Conservation (phyloP, 2,329 filamentous ascomycete genomes). For the Penicillium crustosum region DNA sequence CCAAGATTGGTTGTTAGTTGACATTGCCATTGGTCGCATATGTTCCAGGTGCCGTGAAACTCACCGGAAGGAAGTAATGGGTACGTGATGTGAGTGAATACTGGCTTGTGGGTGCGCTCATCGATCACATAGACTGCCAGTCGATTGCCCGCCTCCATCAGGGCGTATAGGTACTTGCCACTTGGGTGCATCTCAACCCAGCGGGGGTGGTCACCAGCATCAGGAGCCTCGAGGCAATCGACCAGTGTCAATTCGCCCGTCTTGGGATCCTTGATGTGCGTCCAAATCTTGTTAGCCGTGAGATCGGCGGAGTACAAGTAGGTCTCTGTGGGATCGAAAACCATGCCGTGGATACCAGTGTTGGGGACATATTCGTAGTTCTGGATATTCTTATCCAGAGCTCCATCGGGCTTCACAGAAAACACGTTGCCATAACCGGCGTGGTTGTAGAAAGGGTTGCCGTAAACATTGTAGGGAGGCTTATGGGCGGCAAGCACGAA, state of each 20-base stretch:
- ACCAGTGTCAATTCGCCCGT: constrained; percentile 66
- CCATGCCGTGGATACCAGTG: constrained; percentile 52
- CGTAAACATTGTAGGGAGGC: constrained; percentile 79
- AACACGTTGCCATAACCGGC: constrained; percentile 76
- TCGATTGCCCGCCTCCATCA: constrained; percentile 88
- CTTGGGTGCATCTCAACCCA: constrained; percentile 84
- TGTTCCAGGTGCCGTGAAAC: constrained; percentile 1
- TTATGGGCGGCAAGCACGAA: constrained; percentile 79
- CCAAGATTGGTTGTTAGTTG: constrained; percentile 11
- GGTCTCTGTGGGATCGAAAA: constrained; percentile 46
- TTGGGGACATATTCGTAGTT: constrained; percentile 47
- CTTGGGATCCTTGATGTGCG: constrained; percentile 67
- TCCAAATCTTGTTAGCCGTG: constrained; percentile 64
- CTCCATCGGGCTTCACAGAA: constrained; percentile 45
- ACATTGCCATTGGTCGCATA: neutral
- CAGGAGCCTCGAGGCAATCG: constrained; percentile 70
- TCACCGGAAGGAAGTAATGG: constrained; percentile 77
- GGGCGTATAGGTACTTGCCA: constrained; percentile 75
- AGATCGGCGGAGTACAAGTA: constrained; percentile 53
- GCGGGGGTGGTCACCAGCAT: constrained; percentile 72
- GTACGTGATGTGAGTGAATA: constrained; percentile 74
- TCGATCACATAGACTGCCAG: constrained; percentile 81
- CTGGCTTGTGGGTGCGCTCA: constrained; percentile 67
- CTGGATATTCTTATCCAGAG: constrained; percentile 44
- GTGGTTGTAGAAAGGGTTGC: constrained; percentile 86